phyloP scores from a whole-genome alignment of 495 filamentous ascomycete genomes.

The Polyplosphaeria fusca region DNA sequence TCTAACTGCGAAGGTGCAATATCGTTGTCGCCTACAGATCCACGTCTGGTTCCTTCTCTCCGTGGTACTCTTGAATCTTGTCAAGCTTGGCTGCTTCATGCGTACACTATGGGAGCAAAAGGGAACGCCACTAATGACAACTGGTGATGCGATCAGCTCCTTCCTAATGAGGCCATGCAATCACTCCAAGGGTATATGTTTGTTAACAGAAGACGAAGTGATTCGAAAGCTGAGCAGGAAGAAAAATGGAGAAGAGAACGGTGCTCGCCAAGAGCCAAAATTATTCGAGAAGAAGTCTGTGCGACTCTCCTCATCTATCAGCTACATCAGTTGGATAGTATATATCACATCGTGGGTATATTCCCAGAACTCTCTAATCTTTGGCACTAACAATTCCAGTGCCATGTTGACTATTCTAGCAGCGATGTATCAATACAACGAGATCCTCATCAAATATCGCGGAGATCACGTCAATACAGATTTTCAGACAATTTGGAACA shows the following conservation, averaged over 20 bases:
- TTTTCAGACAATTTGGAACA: background rate
- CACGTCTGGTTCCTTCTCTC: slow-evolving; percentile 6
- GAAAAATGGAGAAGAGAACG: background rate
- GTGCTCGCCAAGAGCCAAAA: background rate
- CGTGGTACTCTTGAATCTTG: background rate
- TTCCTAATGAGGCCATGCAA: background rate
- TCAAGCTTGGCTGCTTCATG: background rate
- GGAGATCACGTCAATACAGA: background rate
- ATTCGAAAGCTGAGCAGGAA: background rate
- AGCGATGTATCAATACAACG: background rate
- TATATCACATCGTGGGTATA: background rate
- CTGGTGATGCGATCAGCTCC: background rate
- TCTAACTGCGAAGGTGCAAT: background rate
- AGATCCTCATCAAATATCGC: background rate
- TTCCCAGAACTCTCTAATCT: background rate
- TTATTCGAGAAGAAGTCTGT: background rate
- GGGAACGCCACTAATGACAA: background rate
- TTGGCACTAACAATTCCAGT: background rate
- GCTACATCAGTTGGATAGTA: background rate
- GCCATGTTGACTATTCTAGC: background rate
- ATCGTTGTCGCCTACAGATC: slow-evolving; percentile 1
- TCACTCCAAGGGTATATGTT: background rate
- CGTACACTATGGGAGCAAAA: background rate
- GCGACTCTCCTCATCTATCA: background rate
- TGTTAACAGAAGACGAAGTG: background rate